Evolutionary conservation across 257 asterid genomes (phyloP), one percentile per base, ranked within the genome.

Genomic region (Jaltomata sinuosa): DNA sequence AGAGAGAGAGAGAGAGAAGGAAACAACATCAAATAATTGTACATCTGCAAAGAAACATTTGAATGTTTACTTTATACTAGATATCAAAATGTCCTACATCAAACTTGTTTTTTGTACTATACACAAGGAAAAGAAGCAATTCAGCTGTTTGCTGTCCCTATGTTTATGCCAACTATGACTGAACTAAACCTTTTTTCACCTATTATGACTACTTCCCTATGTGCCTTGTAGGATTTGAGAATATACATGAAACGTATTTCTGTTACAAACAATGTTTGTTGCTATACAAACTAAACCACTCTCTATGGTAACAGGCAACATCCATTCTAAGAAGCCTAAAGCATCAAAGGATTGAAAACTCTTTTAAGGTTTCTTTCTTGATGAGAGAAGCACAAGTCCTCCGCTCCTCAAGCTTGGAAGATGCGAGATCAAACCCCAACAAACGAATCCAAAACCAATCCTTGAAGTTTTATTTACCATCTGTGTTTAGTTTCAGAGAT

Each of bases 171-270:
- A 76, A 47, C 42, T 47, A 47, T 47, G 42, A 76, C 61, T 47
- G 42, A 76, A 77, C 62, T 16, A 77, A 68, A 49, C 25, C 16
- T 77, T 47, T 49, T 68, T 34, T 19, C 19, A 49, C 42, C 62
- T 77, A 27, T 47, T 27, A 77, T 47, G 42, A 77, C 81, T 77
- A 34, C 14, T 68, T 25, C 40, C 77, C 36, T 80, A 79, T 47
- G 54, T 52, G 53, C 45, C 67, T 25, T 42, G 21, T 65, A 34
- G 68, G 82, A 55, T 47, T 67, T 81, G 68, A 31, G 21, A 84
- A 50, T 86, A 59, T 84, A 86, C 87, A 84, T 25, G 53, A 55
- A 67, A 69, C 59, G 12, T 34, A 18, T 67, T 72, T 69, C 67
- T 34, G 67, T 53, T 79, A 57, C 36, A 22, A 32, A 52, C 79